phyloP scores from a whole-genome alignment of 2,329 filamentous ascomycete species.

The Ceratocystis huliohia region DNA sequence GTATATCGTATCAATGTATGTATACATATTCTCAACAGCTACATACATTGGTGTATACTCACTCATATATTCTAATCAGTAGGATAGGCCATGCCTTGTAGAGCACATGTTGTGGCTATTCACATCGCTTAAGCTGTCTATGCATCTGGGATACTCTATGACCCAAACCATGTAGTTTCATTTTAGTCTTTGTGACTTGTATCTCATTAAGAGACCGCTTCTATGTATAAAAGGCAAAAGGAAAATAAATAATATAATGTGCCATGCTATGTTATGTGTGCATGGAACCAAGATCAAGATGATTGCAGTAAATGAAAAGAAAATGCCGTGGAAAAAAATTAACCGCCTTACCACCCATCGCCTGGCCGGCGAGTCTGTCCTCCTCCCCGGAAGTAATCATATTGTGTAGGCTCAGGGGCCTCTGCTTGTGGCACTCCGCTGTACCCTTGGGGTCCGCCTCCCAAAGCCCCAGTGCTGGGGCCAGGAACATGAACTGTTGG shows the following conservation, averaged over 20 bases:
- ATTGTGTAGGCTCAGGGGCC: conserved; percentile 37
- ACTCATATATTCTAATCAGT: too few species aligned
- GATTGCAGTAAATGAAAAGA: background rate
- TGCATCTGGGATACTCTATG: background rate
- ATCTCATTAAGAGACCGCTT: background rate
- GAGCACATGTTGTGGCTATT: too few species aligned
- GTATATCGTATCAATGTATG: background rate
- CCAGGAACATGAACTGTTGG: conserved; percentile 27
- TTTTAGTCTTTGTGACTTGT: too few species aligned
- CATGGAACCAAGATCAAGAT: background rate
- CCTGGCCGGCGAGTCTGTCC: conserved; percentile 27
- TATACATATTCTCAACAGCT: too few species aligned
- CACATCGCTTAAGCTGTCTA: too few species aligned
- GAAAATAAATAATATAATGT: conserved; percentile 20
- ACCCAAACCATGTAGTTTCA: background rate
- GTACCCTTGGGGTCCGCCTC: conserved; percentile 47
- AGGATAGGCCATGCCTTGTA: too few species aligned
- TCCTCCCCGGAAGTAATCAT: conserved; percentile 44
- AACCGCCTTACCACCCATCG: conserved; percentile 29
- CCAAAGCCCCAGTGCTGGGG: conserved; percentile 39
- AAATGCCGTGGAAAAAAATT: background rate
- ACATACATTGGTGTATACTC: too few species aligned
- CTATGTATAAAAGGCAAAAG: conserved; percentile 11
- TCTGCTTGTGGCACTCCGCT: conserved; percentile 46
- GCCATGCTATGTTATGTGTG: too few species aligned